Evolutionary conservation across 2,329 filamentous ascomycete genomes (phyloP), one percentile per base, ranked within the genome.

Genomic region (Aspergillus cejpii): DNA sequence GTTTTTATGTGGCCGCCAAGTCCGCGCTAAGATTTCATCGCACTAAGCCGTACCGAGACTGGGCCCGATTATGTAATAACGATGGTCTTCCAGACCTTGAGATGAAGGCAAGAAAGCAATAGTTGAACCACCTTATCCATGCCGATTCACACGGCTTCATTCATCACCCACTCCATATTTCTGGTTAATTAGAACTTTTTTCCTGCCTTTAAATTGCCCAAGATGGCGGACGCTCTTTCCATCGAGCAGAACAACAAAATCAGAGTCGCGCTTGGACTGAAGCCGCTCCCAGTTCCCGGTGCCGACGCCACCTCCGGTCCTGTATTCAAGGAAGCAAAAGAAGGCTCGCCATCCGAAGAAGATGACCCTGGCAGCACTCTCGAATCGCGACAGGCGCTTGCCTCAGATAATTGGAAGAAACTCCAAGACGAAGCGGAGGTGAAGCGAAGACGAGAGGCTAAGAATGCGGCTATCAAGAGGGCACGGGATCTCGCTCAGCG

Each of bases 231-330:
- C 61, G 64, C 81, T 57, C 80, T 87, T 36, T 84, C 85, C 21
- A 90, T 97, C 62, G 87, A 94, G 68, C 89, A 96, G 76, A 88
- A 87, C 54, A 97, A 97, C 73, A 86, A 90, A 63, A 84, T 96
- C 61, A 88, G 91, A 59, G 76, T 84, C 58, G 87, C 88, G 39
- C 81, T 96, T 72, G 91, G 91, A 61, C 81, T 96, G 74, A 87
- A 91, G 63, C 90, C 89, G 20, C 73, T 97, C 60, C 87, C 89
- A 19, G 86, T 94, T 8, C 86, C 90, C 20, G 87, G 87, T 54
- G 67, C 72, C 43, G 65, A 67, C 50, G 54, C 64, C 49, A 56
- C 60, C 44, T 45, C 54, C 20, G 79, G 78, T 43, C 80, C 79
- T 2, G 65, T 73, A 17, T 84, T 84, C 68, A 82, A 74, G 57